A percentile compares a stretch with the other conserved stretches of the same genome.
phyloP scores from a whole-genome alignment of 345 rosid genomes.

The Corchorus olitorius region DNA sequence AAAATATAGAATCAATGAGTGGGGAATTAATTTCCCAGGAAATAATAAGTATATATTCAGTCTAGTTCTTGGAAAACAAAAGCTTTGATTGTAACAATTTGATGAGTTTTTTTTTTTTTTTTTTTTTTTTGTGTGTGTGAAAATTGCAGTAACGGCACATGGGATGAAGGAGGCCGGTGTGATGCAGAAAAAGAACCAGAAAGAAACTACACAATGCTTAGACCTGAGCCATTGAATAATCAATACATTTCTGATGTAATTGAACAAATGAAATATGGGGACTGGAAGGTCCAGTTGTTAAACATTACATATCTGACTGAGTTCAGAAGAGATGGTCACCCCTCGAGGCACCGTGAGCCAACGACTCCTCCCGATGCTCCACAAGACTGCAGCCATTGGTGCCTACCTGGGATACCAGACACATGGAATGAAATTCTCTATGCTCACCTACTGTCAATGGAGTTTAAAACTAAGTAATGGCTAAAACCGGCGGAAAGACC shows the following conservation, averaged over 20 bases:
- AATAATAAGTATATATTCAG: neutral
- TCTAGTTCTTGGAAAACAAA: neutral
- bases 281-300: conserved; percentile 55
- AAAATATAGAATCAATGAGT: neutral
- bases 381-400: conserved; percentile 97
- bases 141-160: conserved; percentile 63
- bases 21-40: neutral
- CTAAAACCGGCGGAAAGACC: neutral
- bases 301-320: conserved; percentile 76
- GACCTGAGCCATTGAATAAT: conserved; percentile 58
- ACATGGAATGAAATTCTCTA: conserved; percentile 87
- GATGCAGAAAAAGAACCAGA: conserved; percentile 62
- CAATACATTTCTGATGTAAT: conserved; percentile 47
- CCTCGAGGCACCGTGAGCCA: conserved; percentile 70
- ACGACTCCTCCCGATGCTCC: conserved; percentile 65
- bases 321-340: conserved; percentile 76
- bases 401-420: conserved; percentile 87
- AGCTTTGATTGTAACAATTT: neutral
- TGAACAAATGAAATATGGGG: conserved; percentile 43
- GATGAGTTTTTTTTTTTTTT: neutral
- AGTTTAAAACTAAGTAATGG: conserved; percentile 37
- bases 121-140: neutral
- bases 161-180: conserved; percentile 77
- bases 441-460: conserved; percentile 60
- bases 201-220: conserved; percentile 39